Evolutionary conservation across 2,329 filamentous ascomycete species (phyloP).

Genomic region (Drechslera avenae): DNA sequence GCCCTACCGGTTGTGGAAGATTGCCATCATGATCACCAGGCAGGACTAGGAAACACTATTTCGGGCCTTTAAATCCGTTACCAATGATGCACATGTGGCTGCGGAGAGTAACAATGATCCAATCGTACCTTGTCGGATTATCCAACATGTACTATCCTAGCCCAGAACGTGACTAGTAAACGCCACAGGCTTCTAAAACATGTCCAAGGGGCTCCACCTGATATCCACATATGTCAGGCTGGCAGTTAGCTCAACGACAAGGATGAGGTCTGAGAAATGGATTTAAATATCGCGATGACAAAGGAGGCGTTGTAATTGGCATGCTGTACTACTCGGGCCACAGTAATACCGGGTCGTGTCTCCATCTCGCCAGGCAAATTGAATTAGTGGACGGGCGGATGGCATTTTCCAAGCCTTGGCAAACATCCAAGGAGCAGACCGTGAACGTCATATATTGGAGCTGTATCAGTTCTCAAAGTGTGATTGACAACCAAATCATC

Average conservation of each 20-base stretch:
- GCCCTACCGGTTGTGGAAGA: not conserved
- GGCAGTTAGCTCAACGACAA: not conserved
- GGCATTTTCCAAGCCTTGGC: not conserved
- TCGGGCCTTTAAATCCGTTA: not conserved
- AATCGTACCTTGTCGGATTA: not conserved
- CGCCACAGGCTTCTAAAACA: not conserved
- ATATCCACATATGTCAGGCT: not conserved
- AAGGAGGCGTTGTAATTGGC: not conserved
- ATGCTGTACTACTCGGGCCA: not conserved
- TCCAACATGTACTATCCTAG: not conserved
- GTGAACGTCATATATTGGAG: no score
- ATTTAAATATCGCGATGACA: not conserved
- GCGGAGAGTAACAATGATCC: not conserved
- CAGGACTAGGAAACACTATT: not conserved
- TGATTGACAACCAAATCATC: no score
- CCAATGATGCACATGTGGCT: not conserved
- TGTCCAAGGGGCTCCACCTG: not conserved
- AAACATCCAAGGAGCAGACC: not conserved
- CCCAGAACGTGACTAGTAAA: not conserved
- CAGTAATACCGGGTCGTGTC: not conserved
- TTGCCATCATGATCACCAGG: constrained; percentile 1
- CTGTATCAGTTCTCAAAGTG: no score
- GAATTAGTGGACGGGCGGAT: not conserved
- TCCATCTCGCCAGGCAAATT: not conserved
- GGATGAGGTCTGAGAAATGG: not conserved